Percentiles rank a stretch among this genome's conserved stretches.
phyloP scores from a whole-genome alignment of 2,329 filamentous ascomycete genomes.

The Sarocladiaceae sp. region DNA sequence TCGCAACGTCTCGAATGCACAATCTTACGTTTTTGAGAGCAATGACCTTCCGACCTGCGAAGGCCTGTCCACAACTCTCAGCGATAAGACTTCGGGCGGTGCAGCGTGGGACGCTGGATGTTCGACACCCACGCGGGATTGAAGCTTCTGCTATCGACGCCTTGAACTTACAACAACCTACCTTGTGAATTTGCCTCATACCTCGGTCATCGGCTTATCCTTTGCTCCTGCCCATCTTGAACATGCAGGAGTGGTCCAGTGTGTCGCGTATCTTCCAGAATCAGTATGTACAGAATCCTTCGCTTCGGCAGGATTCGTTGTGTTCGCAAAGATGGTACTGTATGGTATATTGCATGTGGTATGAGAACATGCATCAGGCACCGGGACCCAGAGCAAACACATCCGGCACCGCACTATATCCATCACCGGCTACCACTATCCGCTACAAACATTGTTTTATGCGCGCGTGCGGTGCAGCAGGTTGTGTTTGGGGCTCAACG shows the following conservation, averaged over 20 bases:
- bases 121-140: constrained; percentile 5
- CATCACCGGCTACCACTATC: not conserved
- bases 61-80: not conserved
- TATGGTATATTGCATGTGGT: not conserved
- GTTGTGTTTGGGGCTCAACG: constrained; percentile 5
- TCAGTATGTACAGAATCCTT: no score
- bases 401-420: constrained; percentile 2
- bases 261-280: no score
- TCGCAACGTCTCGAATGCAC: not conserved
- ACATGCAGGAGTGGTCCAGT: no score
- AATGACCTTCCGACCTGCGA: not conserved
- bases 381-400: constrained; percentile 5
- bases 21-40: constrained; percentile 2
- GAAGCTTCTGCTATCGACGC: not conserved
- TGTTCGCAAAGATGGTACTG: no score
- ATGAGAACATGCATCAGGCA: constrained; percentile 3
- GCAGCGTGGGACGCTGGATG: not conserved
- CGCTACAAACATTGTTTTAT: constrained; percentile 6
- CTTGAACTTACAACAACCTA: constrained; percentile 2
- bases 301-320: no score
- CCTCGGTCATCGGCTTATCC: no score
- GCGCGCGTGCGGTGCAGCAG: constrained; percentile 6
- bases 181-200: not conserved
- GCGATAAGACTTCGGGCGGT: not conserved
- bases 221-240: no score